Evolutionary conservation across 1,284 basidiomycete species (phyloP), one percentile per base, ranked within the genome.

Genomic region (Cryptococcus wingfieldii): DNA sequence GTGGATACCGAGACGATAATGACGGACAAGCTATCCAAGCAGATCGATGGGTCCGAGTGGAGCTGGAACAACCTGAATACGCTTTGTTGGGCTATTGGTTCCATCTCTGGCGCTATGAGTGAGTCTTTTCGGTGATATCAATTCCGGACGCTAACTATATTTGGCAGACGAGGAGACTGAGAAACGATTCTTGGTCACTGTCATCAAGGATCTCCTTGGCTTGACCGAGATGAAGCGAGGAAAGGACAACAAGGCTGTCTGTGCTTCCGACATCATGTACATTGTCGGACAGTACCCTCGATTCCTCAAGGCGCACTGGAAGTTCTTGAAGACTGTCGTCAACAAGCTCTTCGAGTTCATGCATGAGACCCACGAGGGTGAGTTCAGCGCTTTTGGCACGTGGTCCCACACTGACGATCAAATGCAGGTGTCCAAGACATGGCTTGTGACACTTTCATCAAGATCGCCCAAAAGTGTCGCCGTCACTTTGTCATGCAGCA

Each of bases 331-430:
- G 82, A 98, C 96, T 4, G 96, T 99, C 50, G 96, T 98, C 63
- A 98, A 98, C 81, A 99, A 99, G 79, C 82, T 98, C 18, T 99
- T 99, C 77, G 96, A 99, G 77, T 99, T 99, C 76, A 98, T 98
- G 94, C 96, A 99, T 79, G 96, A 98, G 80, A 97, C 92, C 0
- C 96, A 99, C 72, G 96, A 99, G 80, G 94, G 92, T 86, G 58
- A 54, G 76, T 66, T 37, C 2, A 19, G 14, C 34, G 8, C 25
- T 25, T 51, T 43, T 56, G 47, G 47, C 45, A 10, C 4, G 14
- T 10, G 25, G 16, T 8, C 25, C 27, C 6, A 38, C 18, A 27
- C 44, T 46, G n/a, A 43, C 27, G 18, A 31, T 53, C 57, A 31
- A 34, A 38, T 49, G n/a, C 60, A 89, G 89, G 90, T 81, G 96